Base-by-base conservation (phyloP, 2,329 filamentous ascomycete species). In the Penicillium sp. region DNA sequence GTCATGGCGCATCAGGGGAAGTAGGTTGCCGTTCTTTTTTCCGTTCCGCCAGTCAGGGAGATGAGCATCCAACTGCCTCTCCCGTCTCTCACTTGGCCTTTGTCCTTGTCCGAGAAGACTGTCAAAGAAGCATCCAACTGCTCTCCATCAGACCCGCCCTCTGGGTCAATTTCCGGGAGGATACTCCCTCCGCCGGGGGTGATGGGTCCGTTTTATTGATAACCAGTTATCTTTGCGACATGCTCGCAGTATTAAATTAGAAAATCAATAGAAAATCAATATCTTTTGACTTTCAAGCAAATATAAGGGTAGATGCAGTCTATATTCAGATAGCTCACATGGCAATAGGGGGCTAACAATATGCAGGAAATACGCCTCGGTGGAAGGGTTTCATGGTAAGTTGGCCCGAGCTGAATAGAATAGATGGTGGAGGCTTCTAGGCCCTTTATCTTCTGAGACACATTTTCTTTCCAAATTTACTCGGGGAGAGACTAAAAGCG, bases 91-190 rank as follows among this genome's bases (percentile, higher is more conserved):
- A 59, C 59, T 57, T 60, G 64, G 66, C 14, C 5, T 33, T 43
- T 33, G 17, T 47, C 60, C 60, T 53, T 57, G 41, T 51, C 64
- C 61, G 70, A 67, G 69, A 67, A 65, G 66, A 69, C 70, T 70
- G 69, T 67, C 63, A 69, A 71, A 73, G 72, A 73, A 74, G 72
- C 71, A 74, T 73, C 72, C 71, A 74, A 74, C 71, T 74, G 72
- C 72, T 74, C 70, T 71, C 70, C 70, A 74, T 71, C 68, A 64
- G 56, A 65, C 60, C 70, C 66, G 56, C 68, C 64, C 66, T 63
- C 57, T 55, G 59, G 63, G 59, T 63, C 58, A 52, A 54, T 49
- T 60, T 52, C 54, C 50, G 49, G 43, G 36, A 37, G 42, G 42
- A 59, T 36, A 43, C 43, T 45, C 41, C 42, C 44, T 59, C 47